Evolutionary conservation across 768 basidiomycete genomes (phyloP).

Genomic region (Lenzites betulinus): DNA sequence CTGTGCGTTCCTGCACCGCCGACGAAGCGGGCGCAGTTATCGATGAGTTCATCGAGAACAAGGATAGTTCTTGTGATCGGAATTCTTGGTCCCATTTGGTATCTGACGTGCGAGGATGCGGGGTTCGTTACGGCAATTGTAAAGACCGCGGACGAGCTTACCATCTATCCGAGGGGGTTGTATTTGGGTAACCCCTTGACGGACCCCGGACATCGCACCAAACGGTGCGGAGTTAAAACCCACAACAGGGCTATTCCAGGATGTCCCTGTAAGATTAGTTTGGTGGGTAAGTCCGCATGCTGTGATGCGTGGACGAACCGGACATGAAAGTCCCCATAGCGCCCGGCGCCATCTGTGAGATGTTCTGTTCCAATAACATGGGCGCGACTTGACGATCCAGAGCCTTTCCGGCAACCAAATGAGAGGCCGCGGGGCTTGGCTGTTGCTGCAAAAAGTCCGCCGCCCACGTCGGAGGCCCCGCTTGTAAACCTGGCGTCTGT

Average conservation of each 20-base stretch:
- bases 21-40: background rate
- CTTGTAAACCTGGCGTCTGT: conserved; percentile 25
- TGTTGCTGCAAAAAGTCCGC: conserved; percentile 56
- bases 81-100: conserved; percentile 66
- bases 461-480: conserved; percentile 54
- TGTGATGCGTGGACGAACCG: background rate
- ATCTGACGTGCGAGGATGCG: conserved; percentile 5
- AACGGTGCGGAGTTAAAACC: conserved; percentile 1
- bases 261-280: conserved; percentile 4
- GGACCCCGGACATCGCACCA: conserved; percentile 16
- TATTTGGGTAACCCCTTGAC: conserved; percentile 5
- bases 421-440: conserved; percentile 4
- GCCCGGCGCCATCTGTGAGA: conserved; percentile 2
- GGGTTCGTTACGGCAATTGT: conserved; percentile 4
- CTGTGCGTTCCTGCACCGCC: background rate
- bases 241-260: conserved; percentile 7
- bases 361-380: conserved; percentile 8
- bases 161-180: conserved; percentile 17
- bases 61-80: conserved; percentile 50
- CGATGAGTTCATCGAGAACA: conserved; percentile 12
- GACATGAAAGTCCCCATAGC: conserved; percentile 4
- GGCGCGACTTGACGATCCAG: conserved; percentile 6
- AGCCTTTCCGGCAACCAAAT: background rate
- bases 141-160: background rate
- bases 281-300: background rate